phyloP scores from a whole-genome alignment of 352 stramenopile species.

The Globisporangium recalcitrans region DNA sequence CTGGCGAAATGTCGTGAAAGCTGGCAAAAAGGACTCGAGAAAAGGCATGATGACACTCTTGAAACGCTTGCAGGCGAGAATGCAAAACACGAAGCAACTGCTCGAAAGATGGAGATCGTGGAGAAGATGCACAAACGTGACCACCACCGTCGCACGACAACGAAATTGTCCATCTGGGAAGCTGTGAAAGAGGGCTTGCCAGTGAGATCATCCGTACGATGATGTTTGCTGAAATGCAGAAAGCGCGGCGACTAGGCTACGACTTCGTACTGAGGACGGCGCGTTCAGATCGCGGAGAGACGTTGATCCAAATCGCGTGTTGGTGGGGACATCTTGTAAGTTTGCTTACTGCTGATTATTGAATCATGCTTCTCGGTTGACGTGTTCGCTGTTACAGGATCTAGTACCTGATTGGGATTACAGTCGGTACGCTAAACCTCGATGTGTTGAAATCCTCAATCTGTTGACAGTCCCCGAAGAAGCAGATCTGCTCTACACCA shows the following conservation, averaged over 20 bases:
- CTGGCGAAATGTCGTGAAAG: slow-evolving; percentile 29
- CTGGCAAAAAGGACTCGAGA: slow-evolving; percentile 38
- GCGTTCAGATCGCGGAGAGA: slow-evolving; percentile 48
- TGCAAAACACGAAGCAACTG: slow-evolving; percentile 1
- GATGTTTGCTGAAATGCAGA: slow-evolving; percentile 57
- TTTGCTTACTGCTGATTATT: not conserved
- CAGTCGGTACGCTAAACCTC: not conserved
- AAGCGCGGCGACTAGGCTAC: slow-evolving; percentile 49
- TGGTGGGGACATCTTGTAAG: slow-evolving; percentile 58
- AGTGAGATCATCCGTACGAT: slow-evolving; percentile 46
- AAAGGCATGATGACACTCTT: slow-evolving; percentile 27
- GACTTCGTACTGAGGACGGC: slow-evolving; percentile 46
- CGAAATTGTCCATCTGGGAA: slow-evolving; percentile 68
- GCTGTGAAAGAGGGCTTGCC: slow-evolving; percentile 43
- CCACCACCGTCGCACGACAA: slow-evolving; percentile 19
- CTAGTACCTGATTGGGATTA: no score
- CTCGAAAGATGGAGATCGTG: slow-evolving; percentile 15
- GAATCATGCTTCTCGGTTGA: not conserved
- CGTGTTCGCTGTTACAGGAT: slow-evolving; percentile 21
- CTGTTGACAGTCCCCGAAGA: slow-evolving; percentile 41
- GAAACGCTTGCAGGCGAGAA: slow-evolving; percentile 9
- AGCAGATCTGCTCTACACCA: slow-evolving; percentile 2
- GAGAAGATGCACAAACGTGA: slow-evolving; percentile 21
- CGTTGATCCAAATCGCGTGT: slow-evolving; percentile 62
- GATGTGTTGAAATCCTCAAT: not conserved